phyloP scores from a whole-genome alignment of 2,329 filamentous ascomycete species.

The Lasiodiplodia theobromae region DNA sequence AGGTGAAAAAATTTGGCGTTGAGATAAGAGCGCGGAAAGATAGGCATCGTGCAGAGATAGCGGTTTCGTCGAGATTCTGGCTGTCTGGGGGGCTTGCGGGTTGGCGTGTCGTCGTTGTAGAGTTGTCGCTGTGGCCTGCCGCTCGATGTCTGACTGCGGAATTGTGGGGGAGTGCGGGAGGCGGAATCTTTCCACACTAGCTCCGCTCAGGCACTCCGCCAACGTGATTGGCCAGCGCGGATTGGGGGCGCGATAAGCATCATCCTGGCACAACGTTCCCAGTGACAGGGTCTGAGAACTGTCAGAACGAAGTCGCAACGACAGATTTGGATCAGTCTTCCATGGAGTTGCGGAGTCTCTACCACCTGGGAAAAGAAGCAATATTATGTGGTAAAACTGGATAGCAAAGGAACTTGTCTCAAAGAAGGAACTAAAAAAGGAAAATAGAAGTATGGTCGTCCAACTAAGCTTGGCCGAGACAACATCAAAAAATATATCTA shows the following conservation, averaged over 20 bases:
- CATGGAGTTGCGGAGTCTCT: too few species aligned
- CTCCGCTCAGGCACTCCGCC: background rate
- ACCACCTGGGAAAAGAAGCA: too few species aligned
- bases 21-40: slow-evolving; percentile 14
- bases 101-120: slow-evolving; percentile 15
- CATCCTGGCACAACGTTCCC: background rate
- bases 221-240: slow-evolving; percentile 7
- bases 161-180: slow-evolving; percentile 1
- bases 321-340: too few species aligned
- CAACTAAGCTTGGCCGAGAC: background rate
- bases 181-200: slow-evolving; percentile 5
- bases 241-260: slow-evolving; percentile 16
- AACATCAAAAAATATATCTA: background rate
- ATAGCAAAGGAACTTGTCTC: too few species aligned
- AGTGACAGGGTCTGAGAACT: too few species aligned
- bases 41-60: slow-evolving; percentile 7
- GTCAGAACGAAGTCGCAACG: too few species aligned
- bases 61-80: slow-evolving; percentile 8
- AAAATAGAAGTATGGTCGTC: background rate
- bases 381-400: too few species aligned
- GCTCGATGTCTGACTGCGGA: background rate
- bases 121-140: slow-evolving; percentile 18
- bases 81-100: background rate
- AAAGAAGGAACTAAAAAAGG: background rate
- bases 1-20: background rate